These are phyloP conservation scores for Ophiocordyceps camponoti-floridani DNA, from an alignment of 2,329 filamentous ascomycete genomes.

Conservation along the genomic window DNA sequence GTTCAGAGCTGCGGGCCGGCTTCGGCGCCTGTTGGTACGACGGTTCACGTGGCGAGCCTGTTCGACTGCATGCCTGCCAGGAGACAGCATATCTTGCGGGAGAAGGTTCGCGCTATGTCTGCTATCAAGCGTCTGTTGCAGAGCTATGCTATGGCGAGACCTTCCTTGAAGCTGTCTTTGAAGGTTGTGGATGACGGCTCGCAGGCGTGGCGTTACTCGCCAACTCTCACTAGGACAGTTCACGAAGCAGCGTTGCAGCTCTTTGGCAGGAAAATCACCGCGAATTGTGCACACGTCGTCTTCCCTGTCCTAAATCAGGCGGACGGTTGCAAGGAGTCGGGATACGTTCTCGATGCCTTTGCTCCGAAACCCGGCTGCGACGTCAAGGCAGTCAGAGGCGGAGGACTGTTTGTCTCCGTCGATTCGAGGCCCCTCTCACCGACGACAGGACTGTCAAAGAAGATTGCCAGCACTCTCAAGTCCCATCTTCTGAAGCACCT, in stretches of 20 bases:
- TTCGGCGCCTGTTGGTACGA: constrained; percentile 49
- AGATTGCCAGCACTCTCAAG: constrained; percentile 35
- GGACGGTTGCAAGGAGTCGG: neutral
- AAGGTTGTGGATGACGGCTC: constrained; percentile 36
- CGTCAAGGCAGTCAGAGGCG: constrained; percentile 19
- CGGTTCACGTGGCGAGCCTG: constrained; percentile 40
- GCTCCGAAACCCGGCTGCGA: constrained; percentile 34
- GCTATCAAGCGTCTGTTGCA: constrained; percentile 43
- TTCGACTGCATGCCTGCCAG: constrained; percentile 47
- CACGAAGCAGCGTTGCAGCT: constrained; percentile 44
- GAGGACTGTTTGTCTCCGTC: constrained; percentile 46
- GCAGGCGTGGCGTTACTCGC: constrained; percentile 42
- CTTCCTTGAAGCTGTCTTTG: constrained; percentile 40
- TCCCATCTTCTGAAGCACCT: constrained; percentile 21
- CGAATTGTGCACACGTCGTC: constrained; percentile 30
- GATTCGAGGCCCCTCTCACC: constrained; percentile 47
- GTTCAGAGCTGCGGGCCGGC: constrained; percentile 12
- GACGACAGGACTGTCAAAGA: constrained; percentile 37
- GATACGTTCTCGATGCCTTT: constrained; percentile 33
- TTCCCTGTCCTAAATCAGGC: neutral
- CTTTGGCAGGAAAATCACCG: constrained; percentile 36
- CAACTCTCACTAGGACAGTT: constrained; percentile 26
- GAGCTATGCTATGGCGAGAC: constrained; percentile 48
- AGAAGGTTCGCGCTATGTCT: constrained; percentile 34
- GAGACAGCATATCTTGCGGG: constrained; percentile 36